Base-by-base conservation (phyloP, 805 yeast genomes). In the Blastobotrys peoriensis region DNA sequence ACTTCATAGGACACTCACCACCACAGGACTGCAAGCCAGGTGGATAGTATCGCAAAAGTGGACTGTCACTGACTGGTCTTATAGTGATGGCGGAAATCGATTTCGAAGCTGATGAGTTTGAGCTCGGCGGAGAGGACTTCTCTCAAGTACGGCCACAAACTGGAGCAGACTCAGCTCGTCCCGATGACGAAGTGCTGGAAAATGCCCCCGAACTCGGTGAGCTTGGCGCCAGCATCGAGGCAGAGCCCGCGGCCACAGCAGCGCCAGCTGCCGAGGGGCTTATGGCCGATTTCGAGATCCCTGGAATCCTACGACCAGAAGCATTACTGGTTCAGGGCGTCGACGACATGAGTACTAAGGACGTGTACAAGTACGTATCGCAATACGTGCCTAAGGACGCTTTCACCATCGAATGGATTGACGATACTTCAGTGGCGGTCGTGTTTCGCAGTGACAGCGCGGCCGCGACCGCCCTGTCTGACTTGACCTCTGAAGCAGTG, bases 271-370 rank as follows among this genome's bases (percentile, higher is more conserved):
- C 30, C 13, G 30, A 25, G 30, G 30, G 30, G 13, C 13, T 25
- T 8, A 13, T 13, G 10, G 13, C 30, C 13, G 30, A 25, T 13
- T 36, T 17, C 23, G 15, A 25, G 23, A 21, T 15, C 27, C 36
- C 23, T 4, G 15, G 40, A 13, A 23, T 58, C 8, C 33, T 55
- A 2, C 50, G 81, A 39, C 71, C 74, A 2, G 75, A 73, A 23
- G 71, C 81, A 0, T 49, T 82, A 16, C 68, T 64, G 44, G 49
- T 82, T 3, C 58, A 66, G 36, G 89, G 89, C 17, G 87, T 82
- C 3, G 85, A 81, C 49, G 76, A 73, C 44, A 65, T 82, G 38
- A 71, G 81, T 36, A 78, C 85, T 5, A 68, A 72, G 40, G 81
- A 79, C 44, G 74, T 82, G 51, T 77, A 77, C 60, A 58, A 69